Conservation (phyloP, 768 basidiomycete species). For the Rhizopogon vesiculosus region DNA sequence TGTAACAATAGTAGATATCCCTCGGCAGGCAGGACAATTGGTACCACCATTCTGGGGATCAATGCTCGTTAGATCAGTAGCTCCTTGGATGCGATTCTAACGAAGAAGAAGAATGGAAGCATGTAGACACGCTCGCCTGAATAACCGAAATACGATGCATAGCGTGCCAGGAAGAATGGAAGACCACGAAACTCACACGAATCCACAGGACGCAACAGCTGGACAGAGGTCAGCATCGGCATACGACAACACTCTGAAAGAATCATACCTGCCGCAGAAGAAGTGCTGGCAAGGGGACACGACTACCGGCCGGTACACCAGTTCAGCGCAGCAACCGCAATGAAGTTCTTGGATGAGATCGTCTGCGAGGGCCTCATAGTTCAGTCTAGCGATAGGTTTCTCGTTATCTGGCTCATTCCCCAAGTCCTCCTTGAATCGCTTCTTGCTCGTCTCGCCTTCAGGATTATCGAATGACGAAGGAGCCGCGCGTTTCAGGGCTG, state of each 20-base stretch:
- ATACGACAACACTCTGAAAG: neutral
- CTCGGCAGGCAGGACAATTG: conserved; percentile 79
- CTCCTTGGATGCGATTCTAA: neutral
- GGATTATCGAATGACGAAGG: conserved; percentile 53
- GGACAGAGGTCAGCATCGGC: conserved; percentile 38
- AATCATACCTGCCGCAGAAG: conserved; percentile 79
- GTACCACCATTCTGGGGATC: conserved; percentile 71
- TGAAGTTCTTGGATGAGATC: conserved; percentile 72
- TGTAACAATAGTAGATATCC: conserved; percentile 58
- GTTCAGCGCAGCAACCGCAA: conserved; percentile 81
- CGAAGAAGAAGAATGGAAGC: neutral
- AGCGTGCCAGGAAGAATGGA: neutral
- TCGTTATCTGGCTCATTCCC: conserved; percentile 11
- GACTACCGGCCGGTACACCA: conserved; percentile 78
- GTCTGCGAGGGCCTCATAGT: conserved; percentile 40
- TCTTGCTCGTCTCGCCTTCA: conserved; percentile 45
- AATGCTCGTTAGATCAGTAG: conserved; percentile 8
- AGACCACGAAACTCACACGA: conserved; percentile 49
- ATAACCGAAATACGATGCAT: neutral
- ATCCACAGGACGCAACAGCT: conserved; percentile 86
- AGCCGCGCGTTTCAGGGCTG: conserved; percentile 53
- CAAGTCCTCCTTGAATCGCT: conserved; percentile 52
- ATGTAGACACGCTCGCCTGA: neutral
- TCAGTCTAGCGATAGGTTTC: conserved; percentile 12
- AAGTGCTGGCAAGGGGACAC: conserved; percentile 86